Conservation (phyloP, 768 basidiomycete genomes). For the Serendipita sp. region DNA sequence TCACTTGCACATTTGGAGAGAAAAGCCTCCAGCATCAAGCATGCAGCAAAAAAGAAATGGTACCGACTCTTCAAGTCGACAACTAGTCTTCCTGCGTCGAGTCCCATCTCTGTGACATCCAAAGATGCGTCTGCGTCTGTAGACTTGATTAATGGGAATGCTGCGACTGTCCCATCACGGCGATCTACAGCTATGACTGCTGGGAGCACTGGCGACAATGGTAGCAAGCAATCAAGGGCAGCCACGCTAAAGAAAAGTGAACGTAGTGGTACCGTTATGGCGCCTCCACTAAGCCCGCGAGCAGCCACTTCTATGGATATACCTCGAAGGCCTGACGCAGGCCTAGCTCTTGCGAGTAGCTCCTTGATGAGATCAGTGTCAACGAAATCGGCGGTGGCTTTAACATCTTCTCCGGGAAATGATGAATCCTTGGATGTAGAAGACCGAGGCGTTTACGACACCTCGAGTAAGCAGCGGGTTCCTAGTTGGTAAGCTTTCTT, state of each 20-base stretch:
- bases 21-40: neutral
- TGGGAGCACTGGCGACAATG: neutral
- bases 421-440: conserved; percentile 24
- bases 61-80: conserved; percentile 6
- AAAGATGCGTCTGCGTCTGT: neutral
- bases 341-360: neutral
- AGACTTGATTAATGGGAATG: neutral
- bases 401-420: conserved; percentile 22
- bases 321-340: neutral
- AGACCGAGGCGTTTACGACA: conserved; percentile 59
- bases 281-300: conserved; percentile 1
- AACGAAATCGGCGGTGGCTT: conserved; percentile 2
- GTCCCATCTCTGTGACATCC: neutral
- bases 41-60: neutral
- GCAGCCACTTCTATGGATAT: neutral
- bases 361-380: conserved; percentile 3
- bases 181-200: neutral
- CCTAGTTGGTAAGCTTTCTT: conserved; percentile 53
- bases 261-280: neutral
- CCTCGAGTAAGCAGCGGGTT: conserved; percentile 64
- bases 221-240: neutral
- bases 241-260: neutral
- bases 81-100: neutral
- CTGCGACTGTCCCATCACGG: neutral
- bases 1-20: neutral